phyloP scores from a whole-genome alignment of 2,329 filamentous ascomycete species.

The Ascochyta koolunga region DNA sequence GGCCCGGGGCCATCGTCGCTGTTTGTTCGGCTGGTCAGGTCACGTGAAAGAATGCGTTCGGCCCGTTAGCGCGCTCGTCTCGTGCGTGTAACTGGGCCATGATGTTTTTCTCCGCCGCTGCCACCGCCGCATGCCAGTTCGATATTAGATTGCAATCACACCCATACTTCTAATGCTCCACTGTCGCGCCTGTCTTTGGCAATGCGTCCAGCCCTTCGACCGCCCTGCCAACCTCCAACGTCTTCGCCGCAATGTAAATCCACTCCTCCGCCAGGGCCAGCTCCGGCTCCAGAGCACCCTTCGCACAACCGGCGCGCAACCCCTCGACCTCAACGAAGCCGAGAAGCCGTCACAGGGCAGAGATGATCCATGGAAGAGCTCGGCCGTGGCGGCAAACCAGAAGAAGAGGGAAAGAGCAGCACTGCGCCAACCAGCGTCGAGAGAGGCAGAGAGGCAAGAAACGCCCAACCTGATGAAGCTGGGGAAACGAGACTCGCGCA shows the following conservation, averaged over 20 bases:
- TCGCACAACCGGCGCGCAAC: conserved; percentile 12
- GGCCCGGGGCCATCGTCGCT: background rate
- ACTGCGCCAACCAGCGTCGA: conserved; percentile 16
- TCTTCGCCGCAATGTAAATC: conserved; percentile 30
- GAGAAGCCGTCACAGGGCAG: conserved; percentile 15
- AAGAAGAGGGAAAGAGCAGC: conserved; percentile 31
- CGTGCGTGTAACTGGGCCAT: conserved; percentile 7
- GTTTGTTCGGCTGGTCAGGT: background rate
- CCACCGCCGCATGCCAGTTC: background rate
- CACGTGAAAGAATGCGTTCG: conserved; percentile 14
- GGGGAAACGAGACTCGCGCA: conserved; percentile 30
- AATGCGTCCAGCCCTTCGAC: conserved; percentile 52
- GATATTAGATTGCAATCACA: conserved; percentile 17
- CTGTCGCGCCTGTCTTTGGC: conserved; percentile 53
- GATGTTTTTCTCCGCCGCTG: conserved; percentile 18
- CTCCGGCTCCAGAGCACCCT: conserved; percentile 21
- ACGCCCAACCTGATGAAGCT: conserved; percentile 30
- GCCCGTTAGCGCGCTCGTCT: conserved; percentile 17
- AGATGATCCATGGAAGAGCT: conserved; percentile 36
- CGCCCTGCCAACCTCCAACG: conserved; percentile 25
- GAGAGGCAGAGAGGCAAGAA: conserved; percentile 11
- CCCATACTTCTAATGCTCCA: conserved; percentile 51
- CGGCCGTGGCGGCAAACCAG: conserved; percentile 30
- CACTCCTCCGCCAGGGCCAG: conserved; percentile 21
- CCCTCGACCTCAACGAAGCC: conserved; percentile 12